These are phyloP conservation scores for Penicillium palitans DNA, from an alignment of 2,329 filamentous ascomycete species.

Conservation along the genomic window DNA sequence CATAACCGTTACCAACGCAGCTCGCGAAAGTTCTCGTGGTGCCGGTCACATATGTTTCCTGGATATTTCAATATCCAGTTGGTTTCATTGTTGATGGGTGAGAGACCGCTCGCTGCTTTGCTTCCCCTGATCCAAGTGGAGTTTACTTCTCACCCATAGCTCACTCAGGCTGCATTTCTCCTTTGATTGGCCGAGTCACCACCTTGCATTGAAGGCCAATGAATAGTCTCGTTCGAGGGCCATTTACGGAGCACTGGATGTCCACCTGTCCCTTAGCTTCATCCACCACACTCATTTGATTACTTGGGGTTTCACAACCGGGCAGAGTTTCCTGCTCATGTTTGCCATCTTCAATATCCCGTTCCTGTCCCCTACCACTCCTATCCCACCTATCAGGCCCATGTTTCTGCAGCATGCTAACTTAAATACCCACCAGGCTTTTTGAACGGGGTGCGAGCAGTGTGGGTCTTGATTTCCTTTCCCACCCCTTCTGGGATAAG, in stretches of 20 bases:
- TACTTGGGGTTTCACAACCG: constrained; percentile 39
- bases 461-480: constrained; percentile 89
- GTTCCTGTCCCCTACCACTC: constrained; percentile 31
- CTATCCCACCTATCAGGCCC: constrained; percentile 32
- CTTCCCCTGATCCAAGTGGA: constrained; percentile 44
- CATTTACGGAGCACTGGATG: constrained; percentile 35
- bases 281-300: constrained; percentile 38
- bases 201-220: constrained; percentile 30
- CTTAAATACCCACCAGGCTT: constrained; percentile 58
- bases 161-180: constrained; percentile 53
- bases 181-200: constrained; percentile 37
- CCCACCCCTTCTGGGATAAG: constrained; percentile 98
- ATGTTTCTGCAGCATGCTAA: constrained; percentile 40
- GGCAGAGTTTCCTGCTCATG: constrained; percentile 42
- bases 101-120: constrained; percentile 67
- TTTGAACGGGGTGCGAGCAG: constrained; percentile 85
- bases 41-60: constrained; percentile 39
- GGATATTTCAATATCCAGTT: constrained; percentile 34
- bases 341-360: constrained; percentile 43
- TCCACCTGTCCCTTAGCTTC: constrained; percentile 28
- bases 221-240: constrained; percentile 35
- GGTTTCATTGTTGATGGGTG: constrained; percentile 53
- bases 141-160: constrained; percentile 54
- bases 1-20: constrained; percentile 48
- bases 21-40: constrained; percentile 39